Conservation (phyloP, 2,329 filamentous ascomycete species). For the Penicillium sclerotigenum region DNA sequence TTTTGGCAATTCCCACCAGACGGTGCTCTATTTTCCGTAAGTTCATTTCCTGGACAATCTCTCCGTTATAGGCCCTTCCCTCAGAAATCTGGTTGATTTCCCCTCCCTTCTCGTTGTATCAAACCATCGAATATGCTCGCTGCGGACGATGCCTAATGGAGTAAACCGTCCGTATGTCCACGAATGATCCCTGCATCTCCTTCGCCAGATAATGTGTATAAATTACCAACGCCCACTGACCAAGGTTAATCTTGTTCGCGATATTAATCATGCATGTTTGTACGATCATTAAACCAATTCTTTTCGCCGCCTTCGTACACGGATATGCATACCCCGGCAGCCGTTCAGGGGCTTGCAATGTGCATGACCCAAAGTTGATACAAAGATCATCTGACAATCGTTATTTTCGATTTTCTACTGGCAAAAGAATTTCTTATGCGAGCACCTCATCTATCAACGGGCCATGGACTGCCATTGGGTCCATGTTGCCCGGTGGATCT, state of each 20-base stretch:
- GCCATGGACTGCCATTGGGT: slow-evolving; percentile 51
- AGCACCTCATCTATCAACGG: slow-evolving; percentile 48
- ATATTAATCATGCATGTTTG: no score
- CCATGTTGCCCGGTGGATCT: slow-evolving; percentile 46
- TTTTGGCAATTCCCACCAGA: slow-evolving; percentile 12
- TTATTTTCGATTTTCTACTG: slow-evolving; percentile 55
- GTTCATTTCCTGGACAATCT: background rate
- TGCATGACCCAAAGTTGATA: slow-evolving; percentile 51
- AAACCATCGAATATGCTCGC: background rate
- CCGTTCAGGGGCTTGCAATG: slow-evolving; percentile 33
- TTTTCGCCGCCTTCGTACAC: slow-evolving; percentile 18
- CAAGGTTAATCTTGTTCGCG: background rate
- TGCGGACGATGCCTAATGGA: background rate
- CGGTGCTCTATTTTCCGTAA: background rate
- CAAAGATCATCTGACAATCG: slow-evolving; percentile 47
- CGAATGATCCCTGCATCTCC: slow-evolving; percentile 7
- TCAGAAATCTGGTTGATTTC: background rate
- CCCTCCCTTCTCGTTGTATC: background rate
- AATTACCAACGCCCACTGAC: background rate
- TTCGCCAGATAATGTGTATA: background rate
- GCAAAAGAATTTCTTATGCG: slow-evolving; percentile 49
- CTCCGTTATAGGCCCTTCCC: background rate
- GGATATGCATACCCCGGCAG: slow-evolving; percentile 32
- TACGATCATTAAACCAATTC: background rate
- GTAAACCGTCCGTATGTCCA: slow-evolving; percentile 5